Base-by-base conservation (phyloP, 2,329 filamentous ascomycete species). In the Epichloe baconii region DNA sequence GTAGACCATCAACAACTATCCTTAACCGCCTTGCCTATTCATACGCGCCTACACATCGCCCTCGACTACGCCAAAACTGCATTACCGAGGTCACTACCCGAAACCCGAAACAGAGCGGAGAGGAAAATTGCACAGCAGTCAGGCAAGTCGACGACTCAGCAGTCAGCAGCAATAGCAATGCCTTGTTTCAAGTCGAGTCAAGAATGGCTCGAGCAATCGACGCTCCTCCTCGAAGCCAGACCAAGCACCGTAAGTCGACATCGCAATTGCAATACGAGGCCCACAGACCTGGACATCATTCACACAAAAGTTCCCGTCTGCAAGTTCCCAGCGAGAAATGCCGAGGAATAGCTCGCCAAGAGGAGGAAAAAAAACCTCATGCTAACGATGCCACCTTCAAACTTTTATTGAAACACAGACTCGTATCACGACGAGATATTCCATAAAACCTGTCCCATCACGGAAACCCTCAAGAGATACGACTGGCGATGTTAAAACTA, bases 341-440 rank as follows among this genome's bases (percentile, higher is more conserved):
- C 7, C 26, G 7, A 26, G 2, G 26, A 31, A 31, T 4, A 4
- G 31, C 31, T 31, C 8, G 31, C 31, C 31, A 31, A 31, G 31
- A 11, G 44, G 40, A 31, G 40, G 36, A 4, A 2, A 26, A 23
- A 26, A 26, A 26, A 23, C 21, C 4, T 4, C 5, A n/a, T 12
- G 5, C 44, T 41, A 34, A 41, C 15, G 19, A 49, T 36, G 48
- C 51, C 53, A 53, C 57, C 52, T 48, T 41, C 19, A 11, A 31
- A 31, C 17, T 21, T 19, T 35, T 4, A 4, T 21, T n/a, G n/a
- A 45, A 34, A 23, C 21, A 31, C 62, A 96, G 90, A 90, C 91
- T 46, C 80, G 83, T 63, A 88, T 97, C 71, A 94, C 88, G 58
- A 95, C 90, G 56, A 89, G 86, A 75, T 98, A 97, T 80, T 84